Evolutionary conservation across 148 eudicot species (phyloP).

Genomic region (Vaccinium corymbosum): DNA sequence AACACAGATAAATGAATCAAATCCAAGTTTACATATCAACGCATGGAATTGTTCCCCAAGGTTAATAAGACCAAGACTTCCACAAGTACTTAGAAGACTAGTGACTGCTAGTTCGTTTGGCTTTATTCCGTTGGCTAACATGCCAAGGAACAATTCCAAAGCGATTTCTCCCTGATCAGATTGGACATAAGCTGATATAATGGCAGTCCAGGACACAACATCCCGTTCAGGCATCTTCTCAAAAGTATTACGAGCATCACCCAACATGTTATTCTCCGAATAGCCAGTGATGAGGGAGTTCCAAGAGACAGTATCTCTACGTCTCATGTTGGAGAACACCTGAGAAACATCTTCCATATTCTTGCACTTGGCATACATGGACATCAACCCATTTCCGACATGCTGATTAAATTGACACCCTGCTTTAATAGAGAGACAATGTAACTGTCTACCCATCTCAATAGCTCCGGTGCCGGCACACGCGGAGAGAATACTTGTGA

Average conservation of each 20-base stretch:
- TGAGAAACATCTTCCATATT: slow-evolving; percentile 37
- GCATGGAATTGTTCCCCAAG: slow-evolving; percentile 48
- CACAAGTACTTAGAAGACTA: slow-evolving; percentile 37
- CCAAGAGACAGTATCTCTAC: slow-evolving; percentile 33
- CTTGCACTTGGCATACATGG: slow-evolving; percentile 54
- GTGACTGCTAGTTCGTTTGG: slow-evolving; percentile 40
- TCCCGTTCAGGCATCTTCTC: slow-evolving; percentile 40
- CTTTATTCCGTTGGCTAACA: slow-evolving; percentile 23
- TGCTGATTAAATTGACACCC: slow-evolving; percentile 28
- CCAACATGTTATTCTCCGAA: slow-evolving; percentile 31
- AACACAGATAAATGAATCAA: slow-evolving; percentile 27
- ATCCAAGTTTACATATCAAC: slow-evolving; percentile 40
- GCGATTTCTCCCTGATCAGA: slow-evolving; percentile 28
- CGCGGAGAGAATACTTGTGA: slow-evolving; percentile 39
- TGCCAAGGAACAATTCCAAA: slow-evolving; percentile 29
- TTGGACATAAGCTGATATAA: slow-evolving; percentile 39
- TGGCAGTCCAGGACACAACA: slow-evolving; percentile 34
- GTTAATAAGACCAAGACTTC: slow-evolving; percentile 26
- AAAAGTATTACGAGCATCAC: slow-evolving; percentile 32
- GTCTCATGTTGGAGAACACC: slow-evolving; percentile 27
- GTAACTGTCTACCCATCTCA: slow-evolving; percentile 40
- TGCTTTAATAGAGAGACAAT: slow-evolving; percentile 34
- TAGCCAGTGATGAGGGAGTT: slow-evolving; percentile 36
- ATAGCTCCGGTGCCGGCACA: slow-evolving; percentile 39
- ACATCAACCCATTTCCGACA: slow-evolving; percentile 42